A percentile compares a stretch with the other conserved stretches of the same genome.
Evolutionary conservation across 2,329 filamentous ascomycete genomes (phyloP).

Genomic region (Rutstroemia sp.): DNA sequence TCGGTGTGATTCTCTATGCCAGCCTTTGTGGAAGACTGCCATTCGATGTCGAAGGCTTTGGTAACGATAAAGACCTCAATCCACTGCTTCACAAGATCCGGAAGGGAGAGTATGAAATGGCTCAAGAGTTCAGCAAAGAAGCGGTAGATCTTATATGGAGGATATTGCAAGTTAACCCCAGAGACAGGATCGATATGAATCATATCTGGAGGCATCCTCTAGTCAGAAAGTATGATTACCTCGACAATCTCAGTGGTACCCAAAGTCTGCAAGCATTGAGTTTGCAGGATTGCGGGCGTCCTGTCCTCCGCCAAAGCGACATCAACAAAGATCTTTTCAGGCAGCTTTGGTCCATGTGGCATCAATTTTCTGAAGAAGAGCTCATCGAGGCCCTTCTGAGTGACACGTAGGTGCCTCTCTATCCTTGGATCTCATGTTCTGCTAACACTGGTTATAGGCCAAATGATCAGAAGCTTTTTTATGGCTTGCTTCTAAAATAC

Average conservation of each 20-base stretch:
- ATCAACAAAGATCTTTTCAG: constrained; percentile 77
- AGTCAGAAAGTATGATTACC: constrained; percentile 73
- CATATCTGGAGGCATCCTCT: constrained; percentile 84
- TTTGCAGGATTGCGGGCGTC: constrained; percentile 54
- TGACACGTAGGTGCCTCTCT: constrained; percentile 45
- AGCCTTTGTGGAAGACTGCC: constrained; percentile 78
- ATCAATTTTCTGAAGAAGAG: constrained; percentile 68
- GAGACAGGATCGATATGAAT: constrained; percentile 68
- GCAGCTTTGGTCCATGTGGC: constrained; percentile 86
- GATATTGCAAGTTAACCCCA: constrained; percentile 74
- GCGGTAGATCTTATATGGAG: constrained; percentile 70
- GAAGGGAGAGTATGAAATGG: constrained; percentile 53
- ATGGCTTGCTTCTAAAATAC: constrained; percentile 75
- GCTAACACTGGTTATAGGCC: constrained; percentile 39
- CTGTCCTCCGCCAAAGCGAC: constrained; percentile 52
- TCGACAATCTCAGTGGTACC: constrained; percentile 46
- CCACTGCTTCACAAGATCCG: constrained; percentile 55
- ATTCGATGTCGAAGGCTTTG: constrained; percentile 51
- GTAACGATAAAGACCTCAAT: constrained; percentile 33
- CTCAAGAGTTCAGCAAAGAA: constrained; percentile 55
- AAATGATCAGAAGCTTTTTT: constrained; percentile 92
- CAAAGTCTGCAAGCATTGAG: constrained; percentile 45
- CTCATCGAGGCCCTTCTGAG: constrained; percentile 62
- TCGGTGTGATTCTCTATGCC: constrained; percentile 83
- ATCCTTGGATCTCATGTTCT: background rate